Evolutionary conservation across 2,329 filamentous ascomycete genomes (phyloP), one percentile per base, ranked within the genome.

Genomic region (Ophioceras dolichostomum): DNA sequence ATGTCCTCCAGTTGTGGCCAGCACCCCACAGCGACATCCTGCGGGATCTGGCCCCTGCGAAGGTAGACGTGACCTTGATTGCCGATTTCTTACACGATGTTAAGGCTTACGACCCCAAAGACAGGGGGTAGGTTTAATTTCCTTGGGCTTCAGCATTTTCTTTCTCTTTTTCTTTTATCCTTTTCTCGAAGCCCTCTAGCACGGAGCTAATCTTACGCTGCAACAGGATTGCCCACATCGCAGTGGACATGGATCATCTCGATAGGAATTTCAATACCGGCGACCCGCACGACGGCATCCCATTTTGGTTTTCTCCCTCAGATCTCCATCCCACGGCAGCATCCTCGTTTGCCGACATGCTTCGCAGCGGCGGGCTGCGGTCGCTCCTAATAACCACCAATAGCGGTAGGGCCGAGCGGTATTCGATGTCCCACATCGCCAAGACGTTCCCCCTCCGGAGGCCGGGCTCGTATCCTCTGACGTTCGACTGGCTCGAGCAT

Each of bases 101-200:
- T 10, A 43, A 36, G 35, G 40, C 43, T 12, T 41, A 41, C 26
- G 43, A 45, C 32, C 32, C 18, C 24, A 45, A 43, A 24, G 27
- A 37, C 20, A 19, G 38, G 39, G 41, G 41, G 41, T 41, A 32
- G 4, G 14, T 34, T n/a, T n/a, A 24, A 13, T n/a, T n/a, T n/a
- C n/a, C n/a, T n/a, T n/a, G n/a, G n/a, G n/a, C n/a, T n/a, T n/a
- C n/a, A n/a, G n/a, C n/a, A n/a, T n/a, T n/a, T n/a, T n/a, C n/a
- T n/a, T n/a, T n/a, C n/a, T n/a, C n/a, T n/a, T n/a, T n/a, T n/a
- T n/a, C n/a, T n/a, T n/a, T n/a, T n/a, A n/a, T n/a, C n/a, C n/a
- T n/a, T n/a, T n/a, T n/a, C n/a, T n/a, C n/a, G n/a, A n/a, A n/a
- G n/a, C n/a, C n/a, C n/a, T n/a, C n/a, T n/a, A n/a, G n/a, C n/a